Percentiles rank a stretch among this genome's conserved stretches.
These are phyloP conservation scores for Fragaria iinumae DNA, from an alignment of 306 rosid species.

Conservation along the genomic window DNA sequence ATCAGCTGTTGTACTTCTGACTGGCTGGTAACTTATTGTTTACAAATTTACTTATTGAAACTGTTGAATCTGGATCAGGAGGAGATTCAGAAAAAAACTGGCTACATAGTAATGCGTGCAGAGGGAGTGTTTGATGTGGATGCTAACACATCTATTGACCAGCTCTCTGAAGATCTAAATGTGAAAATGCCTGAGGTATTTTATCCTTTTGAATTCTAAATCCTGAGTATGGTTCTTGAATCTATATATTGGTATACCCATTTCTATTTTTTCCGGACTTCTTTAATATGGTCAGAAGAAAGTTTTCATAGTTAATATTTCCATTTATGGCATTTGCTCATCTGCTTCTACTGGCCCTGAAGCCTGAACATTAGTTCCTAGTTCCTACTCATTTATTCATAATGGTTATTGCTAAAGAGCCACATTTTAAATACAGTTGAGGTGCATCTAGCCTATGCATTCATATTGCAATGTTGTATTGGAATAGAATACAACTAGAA, in stretches of 20 bases:
- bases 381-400: background rate
- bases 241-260: background rate
- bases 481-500: background rate
- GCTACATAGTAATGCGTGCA: slow-evolving; percentile 96
- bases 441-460: background rate
- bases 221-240: slow-evolving; percentile 12
- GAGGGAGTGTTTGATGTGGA: slow-evolving; percentile 94
- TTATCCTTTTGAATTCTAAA: background rate
- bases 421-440: background rate
- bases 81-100: slow-evolving; percentile 98
- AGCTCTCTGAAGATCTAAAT: slow-evolving; percentile 91
- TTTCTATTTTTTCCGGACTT: background rate
- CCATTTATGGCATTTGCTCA: background rate
- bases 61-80: slow-evolving; percentile 54
- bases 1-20: background rate
- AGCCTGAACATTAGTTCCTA: background rate
- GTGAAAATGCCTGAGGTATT: slow-evolving; percentile 94
- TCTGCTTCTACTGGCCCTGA: background rate
- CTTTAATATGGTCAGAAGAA: background rate
- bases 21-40: background rate
- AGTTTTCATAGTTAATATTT: background rate
- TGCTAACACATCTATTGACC: slow-evolving; percentile 96
- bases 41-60: slow-evolving; percentile 8
- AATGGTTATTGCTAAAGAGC: background rate
- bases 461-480: background rate